Evolutionary conservation across 805 yeast genomes (phyloP), one percentile per base, ranked within the genome.

Genomic region (Suhomyces tanzawaensis): DNA sequence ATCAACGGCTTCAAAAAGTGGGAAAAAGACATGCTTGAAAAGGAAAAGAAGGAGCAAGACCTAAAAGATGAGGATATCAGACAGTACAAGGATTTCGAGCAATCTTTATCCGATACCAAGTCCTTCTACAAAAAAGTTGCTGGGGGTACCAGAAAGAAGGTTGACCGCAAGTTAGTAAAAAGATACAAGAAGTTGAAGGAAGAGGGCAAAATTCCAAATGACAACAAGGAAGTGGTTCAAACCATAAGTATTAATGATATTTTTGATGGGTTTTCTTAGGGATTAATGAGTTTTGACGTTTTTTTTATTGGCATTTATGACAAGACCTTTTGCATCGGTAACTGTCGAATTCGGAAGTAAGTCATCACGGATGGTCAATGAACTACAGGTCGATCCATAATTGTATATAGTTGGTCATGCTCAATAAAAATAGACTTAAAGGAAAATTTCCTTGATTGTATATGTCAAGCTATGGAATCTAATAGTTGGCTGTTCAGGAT

Each of bases 131-230:
- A 51, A 30, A 54, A 52, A 34, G 42, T 51, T 16, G 27, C 13
- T 5, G 27, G 27, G 5, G 64, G 59, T n/a, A 58, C 57, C 17
- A 39, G 66, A 16, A 47, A 46, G 24, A 67, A 65, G 47, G 48
- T 69, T 29, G 65, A 67, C 50, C 51, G 70, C 18, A 57, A 58
- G 17, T 52, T 65, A 42, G 46, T 60, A 22, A 64, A 52, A 36
- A 56, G 60, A 40, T 66, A 62, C 44, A 58, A 53, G 44, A 48
- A 53, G 36, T 53, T 64, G 41, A 57, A 55, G 44, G 46, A 48
- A 26, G 57, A 60, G 26, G 58, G 62, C 5, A 54, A 54, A 39
- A 37, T 58, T 25, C 55, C 57, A 24, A 32, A 15, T 11, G 35
- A 32, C 19, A n/a, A 15, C 4, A 42, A 47, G 13, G 34, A 45